Percentiles rank a stretch among this genome's conserved stretches.
Conservation (phyloP, 352 stramenopile genomes). For the Pythium phragmiticola region DNA sequence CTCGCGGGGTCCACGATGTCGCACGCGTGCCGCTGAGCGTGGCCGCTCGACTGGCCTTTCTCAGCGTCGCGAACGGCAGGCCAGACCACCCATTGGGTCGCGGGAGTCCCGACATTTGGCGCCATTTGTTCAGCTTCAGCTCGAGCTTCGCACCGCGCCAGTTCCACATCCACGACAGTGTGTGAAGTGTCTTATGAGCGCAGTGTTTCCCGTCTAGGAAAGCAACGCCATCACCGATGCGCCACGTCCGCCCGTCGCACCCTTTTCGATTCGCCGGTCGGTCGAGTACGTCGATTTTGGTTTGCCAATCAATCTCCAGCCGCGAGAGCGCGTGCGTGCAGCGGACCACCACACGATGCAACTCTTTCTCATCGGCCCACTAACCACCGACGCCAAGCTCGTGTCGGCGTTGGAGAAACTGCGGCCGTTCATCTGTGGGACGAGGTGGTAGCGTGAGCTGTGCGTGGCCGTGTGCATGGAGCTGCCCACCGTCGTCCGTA, state of each 20-base stretch:
- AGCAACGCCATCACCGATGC: too few species aligned
- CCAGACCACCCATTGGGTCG: background rate
- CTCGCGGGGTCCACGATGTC: background rate
- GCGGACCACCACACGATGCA: background rate
- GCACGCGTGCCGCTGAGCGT: background rate
- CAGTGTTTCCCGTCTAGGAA: too few species aligned
- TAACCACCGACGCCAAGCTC: background rate
- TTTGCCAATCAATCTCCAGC: background rate
- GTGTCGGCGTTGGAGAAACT: background rate
- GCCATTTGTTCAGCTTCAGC: conserved; percentile 5
- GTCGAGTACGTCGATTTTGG: too few species aligned
- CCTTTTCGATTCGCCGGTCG: too few species aligned
- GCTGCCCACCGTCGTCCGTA: too few species aligned
- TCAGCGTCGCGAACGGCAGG: background rate
- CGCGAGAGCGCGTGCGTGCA: background rate
- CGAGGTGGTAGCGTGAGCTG: conserved; percentile 3
- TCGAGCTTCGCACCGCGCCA: background rate
- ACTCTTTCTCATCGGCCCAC: background rate
- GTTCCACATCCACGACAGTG: background rate
- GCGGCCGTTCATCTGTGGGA: background rate
- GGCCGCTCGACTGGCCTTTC: background rate
- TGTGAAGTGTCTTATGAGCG: too few species aligned
- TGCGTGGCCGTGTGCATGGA: background rate
- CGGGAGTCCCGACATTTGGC: background rate
- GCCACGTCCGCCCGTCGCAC: too few species aligned